Evolutionary conservation across 108 stramenopile genomes (phyloP).

Genomic region (Aurantiochytrium sp.): DNA sequence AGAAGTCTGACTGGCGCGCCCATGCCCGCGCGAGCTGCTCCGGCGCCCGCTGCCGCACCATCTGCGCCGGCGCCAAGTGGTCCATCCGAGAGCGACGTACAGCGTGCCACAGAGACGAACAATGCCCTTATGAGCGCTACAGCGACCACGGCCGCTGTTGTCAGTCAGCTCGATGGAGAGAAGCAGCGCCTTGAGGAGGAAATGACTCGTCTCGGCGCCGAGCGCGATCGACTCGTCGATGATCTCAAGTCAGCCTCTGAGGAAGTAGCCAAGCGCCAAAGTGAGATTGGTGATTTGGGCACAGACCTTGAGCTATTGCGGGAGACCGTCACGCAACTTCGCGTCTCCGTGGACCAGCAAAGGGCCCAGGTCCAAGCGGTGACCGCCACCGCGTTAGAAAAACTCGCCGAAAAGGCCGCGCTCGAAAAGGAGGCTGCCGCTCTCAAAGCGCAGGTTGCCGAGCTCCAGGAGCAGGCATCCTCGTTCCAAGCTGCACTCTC

Average conservation of each 20-base stretch:
- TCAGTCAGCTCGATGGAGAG: background rate
- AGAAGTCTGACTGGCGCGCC: background rate
- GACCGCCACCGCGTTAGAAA: background rate
- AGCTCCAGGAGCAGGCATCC: too few relatives aligned
- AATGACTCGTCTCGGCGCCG: background rate
- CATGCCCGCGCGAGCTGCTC: background rate
- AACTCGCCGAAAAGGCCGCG: background rate
- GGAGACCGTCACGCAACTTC: background rate
- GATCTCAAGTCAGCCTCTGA: background rate
- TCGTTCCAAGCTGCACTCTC: too few relatives aligned
- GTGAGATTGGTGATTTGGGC: background rate
- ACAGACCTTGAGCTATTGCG: background rate
- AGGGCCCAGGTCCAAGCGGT: background rate
- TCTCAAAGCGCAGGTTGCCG: background rate
- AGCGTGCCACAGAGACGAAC: background rate
- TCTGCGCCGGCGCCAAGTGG: background rate
- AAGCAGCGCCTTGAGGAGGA: background rate
- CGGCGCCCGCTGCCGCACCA: too few relatives aligned
- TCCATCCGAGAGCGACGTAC: background rate
- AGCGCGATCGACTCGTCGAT: background rate
- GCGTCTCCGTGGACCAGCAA: background rate
- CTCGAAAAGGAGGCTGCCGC: background rate
- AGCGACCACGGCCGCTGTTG: background rate
- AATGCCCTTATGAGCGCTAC: background rate
- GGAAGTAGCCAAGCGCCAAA: background rate